A percentile compares a stretch with the other conserved stretches of the same genome.
Conservation (phyloP, 2,329 filamentous ascomycete genomes). For the Cadophora sp. region DNA sequence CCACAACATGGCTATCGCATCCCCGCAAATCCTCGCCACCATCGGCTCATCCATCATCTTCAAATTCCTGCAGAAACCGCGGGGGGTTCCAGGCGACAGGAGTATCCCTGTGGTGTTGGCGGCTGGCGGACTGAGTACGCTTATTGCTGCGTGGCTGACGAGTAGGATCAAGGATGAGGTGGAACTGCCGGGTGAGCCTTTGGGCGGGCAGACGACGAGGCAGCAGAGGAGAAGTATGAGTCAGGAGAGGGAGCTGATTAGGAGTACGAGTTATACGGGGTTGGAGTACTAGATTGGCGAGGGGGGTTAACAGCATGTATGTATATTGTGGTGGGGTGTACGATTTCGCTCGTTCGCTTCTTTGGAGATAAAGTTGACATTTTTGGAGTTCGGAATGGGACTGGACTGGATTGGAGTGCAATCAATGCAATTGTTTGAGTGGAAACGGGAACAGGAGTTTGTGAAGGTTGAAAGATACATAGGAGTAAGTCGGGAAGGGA, state of each 20-base stretch:
- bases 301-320: neutral
- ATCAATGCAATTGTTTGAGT: too few species aligned
- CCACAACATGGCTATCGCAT: conserved; percentile 93
- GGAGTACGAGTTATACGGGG: conserved; percentile 24
- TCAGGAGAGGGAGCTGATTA: conserved; percentile 22
- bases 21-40: conserved; percentile 90
- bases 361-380: neutral
- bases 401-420: neutral
- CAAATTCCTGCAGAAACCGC: conserved; percentile 82
- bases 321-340: neutral
- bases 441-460: too few species aligned
- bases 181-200: conserved; percentile 33
- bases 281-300: conserved; percentile 28
- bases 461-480: too few species aligned
- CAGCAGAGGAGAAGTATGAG: conserved; percentile 22
- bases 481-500: too few species aligned
- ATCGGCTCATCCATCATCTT: conserved; percentile 86
- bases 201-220: conserved; percentile 18
- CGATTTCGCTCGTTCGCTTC: neutral
- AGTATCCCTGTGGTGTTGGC: conserved; percentile 88
- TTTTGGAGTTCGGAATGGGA: neutral
- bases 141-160: conserved; percentile 74
- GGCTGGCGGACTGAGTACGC: conserved; percentile 79
- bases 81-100: conserved; percentile 82
- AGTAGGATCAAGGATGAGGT: conserved; percentile 44